These are phyloP conservation scores for Lentinus tigrinus DNA, from an alignment of 768 basidiomycete genomes.

Conservation along the genomic window DNA sequence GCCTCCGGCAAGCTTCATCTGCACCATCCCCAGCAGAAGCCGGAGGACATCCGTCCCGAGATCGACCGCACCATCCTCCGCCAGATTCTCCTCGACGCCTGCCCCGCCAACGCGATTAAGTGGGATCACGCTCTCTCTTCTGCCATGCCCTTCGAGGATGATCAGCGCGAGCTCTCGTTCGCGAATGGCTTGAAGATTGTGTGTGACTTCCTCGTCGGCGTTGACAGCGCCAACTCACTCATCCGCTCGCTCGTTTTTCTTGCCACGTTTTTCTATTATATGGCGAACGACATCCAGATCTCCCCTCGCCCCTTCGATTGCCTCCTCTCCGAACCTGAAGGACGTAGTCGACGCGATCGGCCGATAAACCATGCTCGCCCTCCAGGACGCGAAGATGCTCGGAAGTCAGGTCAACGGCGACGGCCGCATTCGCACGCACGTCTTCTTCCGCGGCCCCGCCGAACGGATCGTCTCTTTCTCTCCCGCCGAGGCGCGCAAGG, in stretches of 20 bases:
- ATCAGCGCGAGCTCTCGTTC: background rate
- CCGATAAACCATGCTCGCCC: constrained; percentile 27
- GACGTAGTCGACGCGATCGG: constrained; percentile 22
- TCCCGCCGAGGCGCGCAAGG: constrained; percentile 7
- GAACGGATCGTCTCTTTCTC: constrained; percentile 6
- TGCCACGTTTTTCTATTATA: constrained; percentile 33
- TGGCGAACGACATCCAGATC: constrained; percentile 20
- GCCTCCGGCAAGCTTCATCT: background rate
- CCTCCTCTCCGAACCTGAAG: background rate
- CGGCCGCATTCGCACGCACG: constrained; percentile 15
- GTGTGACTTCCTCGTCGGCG: constrained; percentile 32
- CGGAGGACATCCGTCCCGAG: background rate
- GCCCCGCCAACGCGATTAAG: background rate
- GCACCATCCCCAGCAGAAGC: background rate
- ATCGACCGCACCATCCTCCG: background rate
- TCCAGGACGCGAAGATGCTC: constrained; percentile 27
- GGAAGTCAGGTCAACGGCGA: constrained; percentile 33
- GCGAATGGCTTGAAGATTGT: background rate
- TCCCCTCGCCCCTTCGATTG: constrained; percentile 23
- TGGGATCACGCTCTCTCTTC: background rate
- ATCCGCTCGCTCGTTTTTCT: constrained; percentile 34
- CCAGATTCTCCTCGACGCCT: background rate
- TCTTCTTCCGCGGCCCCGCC: constrained; percentile 10
- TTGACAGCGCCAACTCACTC: constrained; percentile 41
- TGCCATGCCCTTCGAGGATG: background rate